These are phyloP conservation scores for Linaria vulgaris DNA, from an alignment of 257 asterid genomes.

Conservation along the genomic window DNA sequence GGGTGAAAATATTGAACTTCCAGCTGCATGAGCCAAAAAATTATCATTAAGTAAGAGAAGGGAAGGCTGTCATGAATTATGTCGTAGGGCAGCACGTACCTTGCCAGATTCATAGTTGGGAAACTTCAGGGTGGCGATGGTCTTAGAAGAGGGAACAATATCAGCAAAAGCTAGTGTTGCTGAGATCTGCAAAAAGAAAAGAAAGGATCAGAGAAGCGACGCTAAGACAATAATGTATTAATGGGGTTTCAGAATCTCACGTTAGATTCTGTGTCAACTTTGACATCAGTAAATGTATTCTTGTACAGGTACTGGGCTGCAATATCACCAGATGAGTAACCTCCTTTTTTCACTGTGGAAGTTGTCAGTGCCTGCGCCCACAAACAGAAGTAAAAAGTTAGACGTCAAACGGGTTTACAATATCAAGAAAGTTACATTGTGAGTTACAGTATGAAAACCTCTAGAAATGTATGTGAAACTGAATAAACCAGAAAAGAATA, in stretches of 20 bases:
- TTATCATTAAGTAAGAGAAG: slow-evolving; percentile 1
- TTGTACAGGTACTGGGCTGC: slow-evolving; percentile 54
- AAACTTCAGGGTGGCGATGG: slow-evolving; percentile 52
- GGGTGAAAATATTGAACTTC: slow-evolving; percentile 76
- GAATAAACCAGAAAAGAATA: background rate
- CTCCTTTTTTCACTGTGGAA: slow-evolving; percentile 60
- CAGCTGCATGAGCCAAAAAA: slow-evolving; percentile 36
- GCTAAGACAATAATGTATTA: background rate
- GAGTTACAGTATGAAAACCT: background rate
- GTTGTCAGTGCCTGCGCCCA: slow-evolving; percentile 57
- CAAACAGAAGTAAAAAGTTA: slow-evolving; percentile 1
- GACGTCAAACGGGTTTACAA: background rate
- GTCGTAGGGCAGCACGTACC: slow-evolving; percentile 30
- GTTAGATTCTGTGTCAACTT: slow-evolving; percentile 66
- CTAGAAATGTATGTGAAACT: background rate
- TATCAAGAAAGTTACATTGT: background rate
- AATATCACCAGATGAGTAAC: slow-evolving; percentile 62
- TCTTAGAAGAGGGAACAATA: slow-evolving; percentile 53
- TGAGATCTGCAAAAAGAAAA: slow-evolving; percentile 37
- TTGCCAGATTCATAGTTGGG: slow-evolving; percentile 60
- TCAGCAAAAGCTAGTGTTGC: slow-evolving; percentile 48
- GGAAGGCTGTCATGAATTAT: background rate
- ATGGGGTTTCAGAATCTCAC: slow-evolving; percentile 30
- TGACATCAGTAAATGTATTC: slow-evolving; percentile 47
- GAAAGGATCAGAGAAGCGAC: slow-evolving; percentile 17